These are phyloP conservation scores for Talaromyces sp. DNA, from an alignment of 2,329 filamentous ascomycete genomes.

Conservation along the genomic window DNA sequence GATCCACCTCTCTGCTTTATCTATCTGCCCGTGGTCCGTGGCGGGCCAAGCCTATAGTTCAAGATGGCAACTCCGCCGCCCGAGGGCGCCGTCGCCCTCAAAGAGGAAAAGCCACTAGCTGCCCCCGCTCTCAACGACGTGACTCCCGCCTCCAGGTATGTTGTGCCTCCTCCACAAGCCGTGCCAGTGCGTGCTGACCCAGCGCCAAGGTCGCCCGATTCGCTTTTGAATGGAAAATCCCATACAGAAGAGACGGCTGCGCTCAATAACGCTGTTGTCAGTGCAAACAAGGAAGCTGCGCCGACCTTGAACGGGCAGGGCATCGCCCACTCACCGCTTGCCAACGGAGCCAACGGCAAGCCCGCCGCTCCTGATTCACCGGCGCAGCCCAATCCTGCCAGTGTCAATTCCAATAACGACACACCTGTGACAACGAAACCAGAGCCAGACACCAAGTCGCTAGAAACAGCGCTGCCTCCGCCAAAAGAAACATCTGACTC, in stretches of 20 bases:
- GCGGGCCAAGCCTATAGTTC: conserved; percentile 17
- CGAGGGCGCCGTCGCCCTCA: conserved; percentile 29
- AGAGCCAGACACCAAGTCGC: not conserved
- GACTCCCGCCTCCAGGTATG: conserved; percentile 29
- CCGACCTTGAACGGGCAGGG: conserved; percentile 27
- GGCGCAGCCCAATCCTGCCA: not conserved
- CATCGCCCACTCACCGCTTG: conserved; percentile 15
- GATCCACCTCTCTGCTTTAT: too few relatives aligned
- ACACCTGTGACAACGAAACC: not conserved
- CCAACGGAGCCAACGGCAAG: conserved; percentile 22
- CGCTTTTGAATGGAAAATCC: conserved; percentile 21
- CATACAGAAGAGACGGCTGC: conserved; percentile 14
- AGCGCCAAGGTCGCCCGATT: conserved; percentile 19
- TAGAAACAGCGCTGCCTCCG: not conserved
- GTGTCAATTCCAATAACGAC: not conserved
- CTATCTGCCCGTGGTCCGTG: conserved; percentile 16
- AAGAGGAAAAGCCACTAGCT: conserved; percentile 38
- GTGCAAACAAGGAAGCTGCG: conserved; percentile 5
- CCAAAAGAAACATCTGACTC: not conserved
- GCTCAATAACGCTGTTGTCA: conserved; percentile 6
- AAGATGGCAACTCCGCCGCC: conserved; percentile 41
- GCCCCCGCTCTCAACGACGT: conserved; percentile 31
- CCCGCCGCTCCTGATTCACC: not conserved
- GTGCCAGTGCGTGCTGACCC: conserved; percentile 14
- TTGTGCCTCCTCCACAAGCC: not conserved